phyloP scores from a whole-genome alignment of 2,329 filamentous ascomycete genomes.

The Aureobasidium namibiae region DNA sequence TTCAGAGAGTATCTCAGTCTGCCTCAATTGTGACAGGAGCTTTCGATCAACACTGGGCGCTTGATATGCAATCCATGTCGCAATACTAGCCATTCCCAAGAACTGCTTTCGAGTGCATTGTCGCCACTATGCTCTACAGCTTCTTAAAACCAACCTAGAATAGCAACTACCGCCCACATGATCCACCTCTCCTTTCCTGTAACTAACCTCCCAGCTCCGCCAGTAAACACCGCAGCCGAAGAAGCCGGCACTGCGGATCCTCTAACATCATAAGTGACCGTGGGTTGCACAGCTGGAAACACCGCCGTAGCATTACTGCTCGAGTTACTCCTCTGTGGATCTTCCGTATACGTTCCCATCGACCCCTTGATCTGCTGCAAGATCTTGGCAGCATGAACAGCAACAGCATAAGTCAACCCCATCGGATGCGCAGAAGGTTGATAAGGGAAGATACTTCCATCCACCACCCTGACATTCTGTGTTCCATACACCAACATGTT shows the following conservation, averaged over 20 bases:
- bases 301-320: not conserved
- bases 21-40: too few species aligned
- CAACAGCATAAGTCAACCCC: constrained; percentile 1
- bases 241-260: not conserved
- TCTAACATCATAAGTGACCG: not conserved
- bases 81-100: too few species aligned
- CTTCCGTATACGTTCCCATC: not conserved
- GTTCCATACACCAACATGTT: constrained; percentile 27
- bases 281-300: not conserved
- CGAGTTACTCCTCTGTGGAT: not conserved
- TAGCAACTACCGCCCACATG: too few species aligned
- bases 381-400: not conserved
- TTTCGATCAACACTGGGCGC: too few species aligned
- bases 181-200: too few species aligned
- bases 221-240: not conserved
- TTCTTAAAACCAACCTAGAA: too few species aligned
- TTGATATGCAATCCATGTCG: too few species aligned
- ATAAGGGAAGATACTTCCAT: constrained; percentile 27
- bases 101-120: too few species aligned
- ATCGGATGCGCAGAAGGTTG: constrained; percentile 29
- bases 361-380: not conserved
- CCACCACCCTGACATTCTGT: constrained; percentile 26
- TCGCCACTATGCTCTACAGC: too few species aligned
- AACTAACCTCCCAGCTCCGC: too few species aligned
- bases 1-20: too few species aligned